These are phyloP conservation scores for Aspergillus brunneoviolaceus DNA, from an alignment of 2,329 filamentous ascomycete species.

Conservation along the genomic window DNA sequence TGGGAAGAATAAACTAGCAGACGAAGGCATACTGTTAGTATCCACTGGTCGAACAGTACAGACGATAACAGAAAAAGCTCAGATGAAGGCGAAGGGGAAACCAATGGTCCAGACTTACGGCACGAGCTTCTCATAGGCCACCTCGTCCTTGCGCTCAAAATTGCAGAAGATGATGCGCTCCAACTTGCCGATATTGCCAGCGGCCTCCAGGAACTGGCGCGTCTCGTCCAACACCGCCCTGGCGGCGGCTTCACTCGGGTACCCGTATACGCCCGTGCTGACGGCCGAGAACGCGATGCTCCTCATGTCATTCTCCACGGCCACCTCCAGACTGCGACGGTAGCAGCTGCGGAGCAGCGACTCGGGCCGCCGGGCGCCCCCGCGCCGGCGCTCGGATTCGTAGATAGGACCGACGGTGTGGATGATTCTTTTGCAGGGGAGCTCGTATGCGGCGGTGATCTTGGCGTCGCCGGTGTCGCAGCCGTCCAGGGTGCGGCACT, in stretches of 20 bases:
- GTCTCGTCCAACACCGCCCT: constrained; percentile 66
- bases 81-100: neutral
- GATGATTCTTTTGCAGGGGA: constrained; percentile 78
- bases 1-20: constrained; percentile 50
- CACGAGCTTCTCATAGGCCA: constrained; percentile 67
- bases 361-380: constrained; percentile 35
- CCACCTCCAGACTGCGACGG: constrained; percentile 67
- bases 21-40: neutral
- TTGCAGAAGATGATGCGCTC: constrained; percentile 81
- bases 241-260: constrained; percentile 73
- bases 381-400: constrained; percentile 35
- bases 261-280: constrained; percentile 88
- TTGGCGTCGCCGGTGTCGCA: constrained; percentile 79
- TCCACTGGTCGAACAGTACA: neutral
- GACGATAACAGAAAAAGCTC: no score
- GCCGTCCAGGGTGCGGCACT: constrained; percentile 70
- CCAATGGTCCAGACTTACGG: constrained; percentile 61
- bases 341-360: constrained; percentile 66
- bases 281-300: constrained; percentile 80
- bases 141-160: constrained; percentile 74
- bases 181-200: constrained; percentile 48
- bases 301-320: constrained; percentile 63
- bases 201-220: constrained; percentile 52
- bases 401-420: constrained; percentile 90
- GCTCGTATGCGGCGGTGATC: constrained; percentile 73